Evolutionary conservation across 257 asterid species (phyloP).

Genomic region (Marsdenia floribunda): DNA sequence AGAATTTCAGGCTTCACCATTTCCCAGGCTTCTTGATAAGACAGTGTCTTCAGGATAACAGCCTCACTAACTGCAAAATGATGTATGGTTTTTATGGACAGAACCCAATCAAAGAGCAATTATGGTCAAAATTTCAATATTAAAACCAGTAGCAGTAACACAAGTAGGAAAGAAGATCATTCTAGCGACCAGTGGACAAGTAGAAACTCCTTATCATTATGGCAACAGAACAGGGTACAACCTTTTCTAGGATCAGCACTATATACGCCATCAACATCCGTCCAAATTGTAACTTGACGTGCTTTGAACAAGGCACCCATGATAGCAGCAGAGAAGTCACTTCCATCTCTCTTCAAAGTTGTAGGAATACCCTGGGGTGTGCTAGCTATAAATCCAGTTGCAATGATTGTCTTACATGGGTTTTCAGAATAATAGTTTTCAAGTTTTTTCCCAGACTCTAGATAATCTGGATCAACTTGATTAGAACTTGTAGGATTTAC

Average conservation of each 20-base stretch:
- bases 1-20: conserved; percentile 51
- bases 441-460: conserved; percentile 70
- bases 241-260: conserved; percentile 99
- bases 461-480: conserved; percentile 94
- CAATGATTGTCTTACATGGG: conserved; percentile 63
- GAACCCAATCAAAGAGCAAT: not conserved
- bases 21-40: conserved; percentile 99
- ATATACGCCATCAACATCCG: conserved; percentile 95
- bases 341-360: conserved; percentile 97
- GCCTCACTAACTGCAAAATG: conserved; percentile 82
- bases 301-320: conserved; percentile 92
- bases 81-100: not conserved
- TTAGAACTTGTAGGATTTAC: conserved; percentile 75
- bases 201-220: not conserved
- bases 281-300: conserved; percentile 95
- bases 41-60: conserved; percentile 75
- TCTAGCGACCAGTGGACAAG: not conserved
- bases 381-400: conserved; percentile 92
- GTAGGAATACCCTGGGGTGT: conserved; percentile 90
- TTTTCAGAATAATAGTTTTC: conserved; percentile 75
- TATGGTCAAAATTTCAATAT: not conserved
- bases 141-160: not conserved
- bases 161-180: not conserved
- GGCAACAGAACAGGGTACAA: conserved; percentile 13
- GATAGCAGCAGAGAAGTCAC: conserved; percentile 99